phyloP scores from a whole-genome alignment of 2,329 filamentous ascomycete genomes.

The Ophiocordyceps unilateralis region DNA sequence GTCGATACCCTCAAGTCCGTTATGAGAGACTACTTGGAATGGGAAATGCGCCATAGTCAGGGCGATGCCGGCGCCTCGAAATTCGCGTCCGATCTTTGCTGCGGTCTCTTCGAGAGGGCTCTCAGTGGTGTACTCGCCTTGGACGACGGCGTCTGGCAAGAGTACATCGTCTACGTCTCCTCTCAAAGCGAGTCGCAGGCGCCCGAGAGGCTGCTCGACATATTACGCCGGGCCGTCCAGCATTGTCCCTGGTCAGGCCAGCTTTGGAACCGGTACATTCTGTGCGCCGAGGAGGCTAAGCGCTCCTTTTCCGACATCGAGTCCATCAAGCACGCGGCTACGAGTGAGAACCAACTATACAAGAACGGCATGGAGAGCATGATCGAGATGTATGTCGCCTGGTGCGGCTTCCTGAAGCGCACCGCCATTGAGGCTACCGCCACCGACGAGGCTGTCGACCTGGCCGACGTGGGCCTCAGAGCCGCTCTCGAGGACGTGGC shows the following conservation, averaged over 20 bases:
- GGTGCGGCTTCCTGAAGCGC: constrained; percentile 86
- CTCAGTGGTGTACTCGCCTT: constrained; percentile 52
- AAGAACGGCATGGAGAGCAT: constrained; percentile 75
- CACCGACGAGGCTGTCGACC: constrained; percentile 67
- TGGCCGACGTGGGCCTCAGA: constrained; percentile 76
- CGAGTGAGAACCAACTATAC: constrained; percentile 68
- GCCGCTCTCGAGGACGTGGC: constrained; percentile 76
- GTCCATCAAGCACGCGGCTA: constrained; percentile 81
- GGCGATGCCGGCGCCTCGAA: constrained; percentile 27
- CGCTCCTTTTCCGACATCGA: constrained; percentile 68
- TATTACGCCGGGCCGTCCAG: constrained; percentile 64
- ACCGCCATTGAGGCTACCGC: constrained; percentile 60
- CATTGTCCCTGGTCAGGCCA: constrained; percentile 89
- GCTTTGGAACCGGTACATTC: constrained; percentile 78
- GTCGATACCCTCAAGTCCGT: constrained; percentile 31
- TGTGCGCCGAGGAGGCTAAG: constrained; percentile 65
- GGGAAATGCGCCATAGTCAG: constrained; percentile 53
- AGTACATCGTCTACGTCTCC: constrained; percentile 62
- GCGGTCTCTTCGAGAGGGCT: constrained; percentile 64
- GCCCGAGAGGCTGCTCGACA: constrained; percentile 38
- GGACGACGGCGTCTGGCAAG: constrained; percentile 64
- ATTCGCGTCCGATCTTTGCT: constrained; percentile 32
- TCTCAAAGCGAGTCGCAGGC: constrained; percentile 21
- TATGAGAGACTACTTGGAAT: constrained; percentile 60
- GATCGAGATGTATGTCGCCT: constrained; percentile 79